Conservation (phyloP, 1,139 yeast species). For the Candida gigantensis region DNA sequence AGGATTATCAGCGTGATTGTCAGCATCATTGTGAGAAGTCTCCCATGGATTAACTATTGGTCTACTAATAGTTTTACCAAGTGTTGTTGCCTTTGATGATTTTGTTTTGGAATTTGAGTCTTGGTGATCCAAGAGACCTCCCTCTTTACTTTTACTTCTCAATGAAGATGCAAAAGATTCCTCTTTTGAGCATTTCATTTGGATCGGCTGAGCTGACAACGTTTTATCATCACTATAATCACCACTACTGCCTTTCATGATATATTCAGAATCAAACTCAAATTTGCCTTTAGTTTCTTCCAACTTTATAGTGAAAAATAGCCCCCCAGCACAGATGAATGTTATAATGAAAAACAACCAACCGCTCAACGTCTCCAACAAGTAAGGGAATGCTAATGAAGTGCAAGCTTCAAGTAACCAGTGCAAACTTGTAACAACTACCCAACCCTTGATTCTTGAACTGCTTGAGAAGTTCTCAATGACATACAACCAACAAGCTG, state of each 20-base stretch:
- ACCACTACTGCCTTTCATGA: slow-evolving; percentile 7
- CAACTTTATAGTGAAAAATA: slow-evolving; percentile 29
- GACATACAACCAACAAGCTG: slow-evolving; percentile 56
- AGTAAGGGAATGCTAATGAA: slow-evolving; percentile 43
- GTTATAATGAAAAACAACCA: slow-evolving; percentile 48
- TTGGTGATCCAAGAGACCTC: not conserved
- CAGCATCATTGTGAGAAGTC: not conserved
- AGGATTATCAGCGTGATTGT: not conserved
- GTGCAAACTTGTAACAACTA: slow-evolving; percentile 54
- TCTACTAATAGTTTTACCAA: slow-evolving; percentile 1
- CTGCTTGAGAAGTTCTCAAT: slow-evolving; percentile 53
- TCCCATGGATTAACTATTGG: slow-evolving; percentile 1
- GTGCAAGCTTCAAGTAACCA: slow-evolving; percentile 50
- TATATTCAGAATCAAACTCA: slow-evolving; percentile 8
- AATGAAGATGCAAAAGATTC: not conserved
- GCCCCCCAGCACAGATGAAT: slow-evolving; percentile 31
- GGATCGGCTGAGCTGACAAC: slow-evolving; percentile 2
- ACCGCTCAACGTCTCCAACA: slow-evolving; percentile 38
- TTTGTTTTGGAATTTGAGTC: not conserved
- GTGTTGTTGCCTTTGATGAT: not conserved
- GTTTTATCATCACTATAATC: slow-evolving; percentile 6
- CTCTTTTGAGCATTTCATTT: not conserved
- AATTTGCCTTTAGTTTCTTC: slow-evolving; percentile 44
- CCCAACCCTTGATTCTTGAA: slow-evolving; percentile 51
- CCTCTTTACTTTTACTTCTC: not conserved